A percentile compares a stretch with the other conserved stretches of the same genome.
phyloP scores from a whole-genome alignment of 2,329 filamentous ascomycete genomes.

The Thielaviopsis euricoi region DNA sequence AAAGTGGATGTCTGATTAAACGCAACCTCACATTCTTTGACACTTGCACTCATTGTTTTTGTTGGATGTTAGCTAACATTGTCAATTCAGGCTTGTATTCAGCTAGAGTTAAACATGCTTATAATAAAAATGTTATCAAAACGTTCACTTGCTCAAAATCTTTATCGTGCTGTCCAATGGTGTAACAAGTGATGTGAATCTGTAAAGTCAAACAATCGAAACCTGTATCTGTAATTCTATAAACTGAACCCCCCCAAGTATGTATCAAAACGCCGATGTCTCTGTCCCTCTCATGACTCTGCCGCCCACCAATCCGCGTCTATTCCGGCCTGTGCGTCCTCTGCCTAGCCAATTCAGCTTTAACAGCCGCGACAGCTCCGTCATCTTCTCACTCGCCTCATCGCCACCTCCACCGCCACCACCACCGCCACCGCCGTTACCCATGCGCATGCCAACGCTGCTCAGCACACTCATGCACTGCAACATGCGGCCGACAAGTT shows the following conservation, averaged over 20 bases:
- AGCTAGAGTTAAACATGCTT: no score
- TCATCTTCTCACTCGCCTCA: conserved; percentile 60
- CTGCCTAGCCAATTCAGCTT: conserved; percentile 96
- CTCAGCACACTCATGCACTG: conserved; percentile 90
- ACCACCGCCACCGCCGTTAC: conserved; percentile 29
- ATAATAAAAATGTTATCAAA: not conserved
- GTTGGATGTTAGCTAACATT: conserved; percentile 1
- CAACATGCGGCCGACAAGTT: conserved; percentile 87
- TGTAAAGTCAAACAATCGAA: no score
- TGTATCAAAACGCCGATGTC: not conserved
- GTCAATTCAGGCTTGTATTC: no score
- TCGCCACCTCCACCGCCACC: conserved; percentile 47
- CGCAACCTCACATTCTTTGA: not conserved
- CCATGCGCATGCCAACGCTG: conserved; percentile 36
- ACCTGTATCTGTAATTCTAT: no score
- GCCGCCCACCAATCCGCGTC: conserved; percentile 73
- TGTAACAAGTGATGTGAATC: no score
- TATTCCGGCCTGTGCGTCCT: conserved; percentile 73
- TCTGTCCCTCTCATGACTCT: conserved; percentile 32
- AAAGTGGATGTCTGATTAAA: conserved; percentile 48
- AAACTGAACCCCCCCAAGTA: no score
- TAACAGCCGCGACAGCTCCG: conserved; percentile 67
- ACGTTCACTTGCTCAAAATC: no score
- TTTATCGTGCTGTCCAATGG: no score
- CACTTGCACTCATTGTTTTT: not conserved